Base-by-base conservation (phyloP, 768 basidiomycete species). In the Tephrocybe sp. region DNA sequence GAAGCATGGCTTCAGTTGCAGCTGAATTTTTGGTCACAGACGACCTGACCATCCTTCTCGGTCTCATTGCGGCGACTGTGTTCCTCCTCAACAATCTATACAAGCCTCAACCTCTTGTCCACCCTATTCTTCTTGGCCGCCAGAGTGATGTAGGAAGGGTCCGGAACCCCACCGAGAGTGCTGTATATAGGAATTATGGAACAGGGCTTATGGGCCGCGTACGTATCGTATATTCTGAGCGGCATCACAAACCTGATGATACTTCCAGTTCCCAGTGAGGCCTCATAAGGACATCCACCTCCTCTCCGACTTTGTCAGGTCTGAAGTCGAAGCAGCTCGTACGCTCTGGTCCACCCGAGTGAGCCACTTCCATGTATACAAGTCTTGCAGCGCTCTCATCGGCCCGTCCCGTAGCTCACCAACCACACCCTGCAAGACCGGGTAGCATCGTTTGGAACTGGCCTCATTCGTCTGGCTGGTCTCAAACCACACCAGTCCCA, bases 81-180 rank as follows among this genome's bases (percentile, higher is more conserved):
- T 90, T 89, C 62, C 74, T 90, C 25, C 72, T 91, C 37, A 83
- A 83, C 61, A 90, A 83, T 63, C 70, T 89, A 52, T 88, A 90
- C 69, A 88, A 79, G 57, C 88, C 87, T 3, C 87, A 88, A 57
- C 84, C 87, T 2, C 79, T 94, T 36, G 92, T 94, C 0, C 94
- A 97, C 61, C 94, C 94, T n/a, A 88, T 97, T 56, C 76, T 95
- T 8, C 78, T 97, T 1, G 93, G 94, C 6, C 74, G 92, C 42
- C 94, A 97, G 75, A 91, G 91, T 58, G 94, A 97, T 64, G 86
- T 87, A 22, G 85, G 84, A 11, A 77, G 85, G 42, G 90, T 94
- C 3, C 74, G 94, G 45, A 84, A 90, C 60, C 77, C 86, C 11
- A 75, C 79, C 7, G 88, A 94, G 69, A 93, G 90, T 58, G 90